Evolutionary conservation across 176 grass and related monocot genomes (phyloP).

Genomic region (Musa beccarii): DNA sequence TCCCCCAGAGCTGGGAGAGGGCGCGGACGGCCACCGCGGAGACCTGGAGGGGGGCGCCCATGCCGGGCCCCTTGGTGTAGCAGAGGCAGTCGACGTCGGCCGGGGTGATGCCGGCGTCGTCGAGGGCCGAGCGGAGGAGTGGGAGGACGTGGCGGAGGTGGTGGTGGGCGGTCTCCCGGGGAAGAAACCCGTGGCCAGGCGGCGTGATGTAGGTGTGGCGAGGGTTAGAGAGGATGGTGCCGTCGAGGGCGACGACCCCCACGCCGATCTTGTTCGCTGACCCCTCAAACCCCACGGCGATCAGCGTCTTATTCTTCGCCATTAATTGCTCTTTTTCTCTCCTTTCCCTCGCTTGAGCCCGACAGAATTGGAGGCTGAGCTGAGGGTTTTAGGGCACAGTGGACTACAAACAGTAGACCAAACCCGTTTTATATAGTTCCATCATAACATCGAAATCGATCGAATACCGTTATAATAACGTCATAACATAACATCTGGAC

Average conservation of each 20-base stretch:
- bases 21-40: constrained; percentile 53
- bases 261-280: constrained; percentile 91
- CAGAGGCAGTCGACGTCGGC: constrained; percentile 69
- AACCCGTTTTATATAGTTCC: too few relatives aligned
- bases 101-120: constrained; percentile 30
- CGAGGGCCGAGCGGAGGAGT: constrained; percentile 51
- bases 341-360: background rate
- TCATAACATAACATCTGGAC: background rate
- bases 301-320: constrained; percentile 26
- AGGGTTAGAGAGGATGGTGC: constrained; percentile 75
- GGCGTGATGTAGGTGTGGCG: constrained; percentile 93
- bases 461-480: too few relatives aligned
- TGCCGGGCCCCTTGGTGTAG: constrained; percentile 87
- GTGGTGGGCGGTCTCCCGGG: constrained; percentile 77
- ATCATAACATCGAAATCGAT: too few relatives aligned
- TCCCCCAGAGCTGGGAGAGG: constrained; percentile 60
- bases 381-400: background rate
- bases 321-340: background rate
- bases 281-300: constrained; percentile 70
- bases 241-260: constrained; percentile 67
- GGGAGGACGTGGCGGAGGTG: constrained; percentile 72
- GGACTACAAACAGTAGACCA: too few relatives aligned
- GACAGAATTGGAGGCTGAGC: background rate
- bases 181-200: constrained; percentile 85
- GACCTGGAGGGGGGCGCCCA: constrained; percentile 90